These are phyloP conservation scores for Yamadazyma kanchanaburiensis DNA, from an alignment of 1,139 yeast species.

Conservation along the genomic window DNA sequence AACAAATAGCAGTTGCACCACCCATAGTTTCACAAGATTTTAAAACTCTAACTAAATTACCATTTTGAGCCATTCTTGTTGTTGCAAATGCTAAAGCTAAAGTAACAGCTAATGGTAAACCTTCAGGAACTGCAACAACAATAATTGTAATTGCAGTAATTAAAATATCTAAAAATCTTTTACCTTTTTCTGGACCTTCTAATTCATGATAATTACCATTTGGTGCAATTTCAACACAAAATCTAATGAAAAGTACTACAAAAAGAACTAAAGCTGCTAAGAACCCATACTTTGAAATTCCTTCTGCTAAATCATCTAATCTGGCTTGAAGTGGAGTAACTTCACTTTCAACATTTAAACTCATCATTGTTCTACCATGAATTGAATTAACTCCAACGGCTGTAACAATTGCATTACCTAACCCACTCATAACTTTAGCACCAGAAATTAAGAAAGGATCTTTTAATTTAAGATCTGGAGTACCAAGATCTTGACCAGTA, in stretches of 20 bases:
- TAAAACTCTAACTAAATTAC: conserved; percentile 89
- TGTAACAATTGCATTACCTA: conserved; percentile 82
- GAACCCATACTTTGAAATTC: conserved; percentile 90
- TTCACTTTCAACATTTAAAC: conserved; percentile 71
- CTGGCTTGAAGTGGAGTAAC: conserved; percentile 87
- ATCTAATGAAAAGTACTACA: conserved; percentile 73
- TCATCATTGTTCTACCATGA: conserved; percentile 87
- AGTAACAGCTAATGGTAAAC: conserved; percentile 94
- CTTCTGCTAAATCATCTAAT: conserved; percentile 80
- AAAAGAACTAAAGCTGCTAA: conserved; percentile 79
- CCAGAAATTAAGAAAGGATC: conserved; percentile 92
- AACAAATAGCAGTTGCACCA: conserved; percentile 94
- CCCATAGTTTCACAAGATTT: conserved; percentile 99
- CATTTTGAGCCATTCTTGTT: conserved; percentile 95
- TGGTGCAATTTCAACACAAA: conserved; percentile 62
- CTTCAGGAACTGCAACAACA: conserved; percentile 98
- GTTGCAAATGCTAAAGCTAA: conserved; percentile 96
- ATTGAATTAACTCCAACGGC: conserved; percentile 88
- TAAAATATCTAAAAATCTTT: conserved; percentile 75
- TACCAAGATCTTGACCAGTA: conserved; percentile 48
- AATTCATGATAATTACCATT: conserved; percentile 41
- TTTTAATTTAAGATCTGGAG: conserved; percentile 36
- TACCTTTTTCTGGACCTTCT: conserved; percentile 74
- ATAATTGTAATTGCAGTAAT: conserved; percentile 90
- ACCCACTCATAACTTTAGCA: conserved; percentile 80